Percentiles rank a stretch among this genome's conserved stretches.
phyloP scores from a whole-genome alignment of 768 basidiomycete genomes.

The Dacryopinax primogenitus region DNA sequence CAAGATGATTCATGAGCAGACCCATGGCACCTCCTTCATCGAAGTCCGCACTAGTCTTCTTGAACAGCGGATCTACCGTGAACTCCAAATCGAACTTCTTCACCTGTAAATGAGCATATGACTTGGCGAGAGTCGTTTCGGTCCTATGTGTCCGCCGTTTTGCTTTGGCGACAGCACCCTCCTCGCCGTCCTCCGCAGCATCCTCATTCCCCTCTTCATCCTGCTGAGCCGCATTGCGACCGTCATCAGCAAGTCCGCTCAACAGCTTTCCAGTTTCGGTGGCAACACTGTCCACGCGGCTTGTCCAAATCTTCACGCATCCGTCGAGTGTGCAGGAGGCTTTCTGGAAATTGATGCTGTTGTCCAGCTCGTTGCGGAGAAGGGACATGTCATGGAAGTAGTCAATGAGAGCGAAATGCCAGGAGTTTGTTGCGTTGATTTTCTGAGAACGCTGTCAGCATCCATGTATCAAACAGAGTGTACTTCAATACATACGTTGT shows the following conservation, averaged over 20 bases:
- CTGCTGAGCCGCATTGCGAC: slow-evolving; percentile 32
- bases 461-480: slow-evolving; percentile 13
- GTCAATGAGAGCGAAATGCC: slow-evolving; percentile 96
- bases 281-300: slow-evolving; percentile 89
- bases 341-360: slow-evolving; percentile 98
- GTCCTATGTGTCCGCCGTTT: slow-evolving; percentile 38
- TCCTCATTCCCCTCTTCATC: slow-evolving; percentile 46
- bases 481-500: slow-evolving; percentile 57
- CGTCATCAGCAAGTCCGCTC: slow-evolving; percentile 67
- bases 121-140: slow-evolving; percentile 82
- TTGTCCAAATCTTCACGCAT: slow-evolving; percentile 99
- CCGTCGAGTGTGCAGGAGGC: slow-evolving; percentile 95
- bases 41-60: slow-evolving; percentile 95
- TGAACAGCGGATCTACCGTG: slow-evolving; percentile 90
- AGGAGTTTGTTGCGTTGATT: slow-evolving; percentile 96
- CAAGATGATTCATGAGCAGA: slow-evolving; percentile 91
- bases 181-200: slow-evolving; percentile 48
- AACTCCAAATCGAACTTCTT: slow-evolving; percentile 96
- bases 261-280: slow-evolving; percentile 93
- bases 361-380: slow-evolving; percentile 80
- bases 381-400: slow-evolving; percentile 98
- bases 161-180: slow-evolving; percentile 33
- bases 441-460: slow-evolving; percentile 43
- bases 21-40: slow-evolving; percentile 97
- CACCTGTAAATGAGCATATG: slow-evolving; percentile 60